These are phyloP conservation scores for Iris macrosiphon DNA, from an alignment of 106 monocot genomes.

Conservation along the genomic window DNA sequence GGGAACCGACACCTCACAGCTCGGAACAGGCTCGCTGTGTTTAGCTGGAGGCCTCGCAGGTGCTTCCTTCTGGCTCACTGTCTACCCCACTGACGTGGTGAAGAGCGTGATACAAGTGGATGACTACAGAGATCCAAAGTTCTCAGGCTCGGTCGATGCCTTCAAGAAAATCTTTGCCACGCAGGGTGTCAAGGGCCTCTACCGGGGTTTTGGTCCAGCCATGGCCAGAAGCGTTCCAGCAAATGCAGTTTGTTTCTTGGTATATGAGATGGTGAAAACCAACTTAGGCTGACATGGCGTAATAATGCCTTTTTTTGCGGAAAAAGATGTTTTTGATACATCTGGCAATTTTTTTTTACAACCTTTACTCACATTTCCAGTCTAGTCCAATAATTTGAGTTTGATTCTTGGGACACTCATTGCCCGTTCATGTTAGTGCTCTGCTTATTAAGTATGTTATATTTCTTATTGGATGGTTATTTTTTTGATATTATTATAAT, in stretches of 20 bases:
- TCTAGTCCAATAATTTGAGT: no score
- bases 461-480: no score
- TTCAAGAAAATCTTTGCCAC: conserved; percentile 44
- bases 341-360: no score
- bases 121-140: conserved; percentile 49
- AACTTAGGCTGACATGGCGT: conserved; percentile 19
- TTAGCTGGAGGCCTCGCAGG: conserved; percentile 52
- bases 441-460: no score
- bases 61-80: conserved; percentile 33
- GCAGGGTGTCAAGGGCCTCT: conserved; percentile 47
- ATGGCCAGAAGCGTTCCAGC: conserved; percentile 56
- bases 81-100: conserved; percentile 57
- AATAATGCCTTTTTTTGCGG: no score
- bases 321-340: no score
- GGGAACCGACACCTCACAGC: conserved; percentile 32
- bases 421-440: no score
- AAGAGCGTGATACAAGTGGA: conserved; percentile 62
- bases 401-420: no score
- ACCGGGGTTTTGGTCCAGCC: conserved; percentile 55
- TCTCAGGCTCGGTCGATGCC: conserved; percentile 35
- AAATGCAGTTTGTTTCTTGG: conserved; percentile 55
- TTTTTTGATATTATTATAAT: no score
- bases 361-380: no score
- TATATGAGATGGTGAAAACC: conserved; percentile 37
- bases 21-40: conserved; percentile 34